Percentiles rank a stretch among this genome's conserved stretches.
These are phyloP conservation scores for Porodaedalea pini DNA, from an alignment of 1,284 basidiomycete species.

Conservation along the genomic window DNA sequence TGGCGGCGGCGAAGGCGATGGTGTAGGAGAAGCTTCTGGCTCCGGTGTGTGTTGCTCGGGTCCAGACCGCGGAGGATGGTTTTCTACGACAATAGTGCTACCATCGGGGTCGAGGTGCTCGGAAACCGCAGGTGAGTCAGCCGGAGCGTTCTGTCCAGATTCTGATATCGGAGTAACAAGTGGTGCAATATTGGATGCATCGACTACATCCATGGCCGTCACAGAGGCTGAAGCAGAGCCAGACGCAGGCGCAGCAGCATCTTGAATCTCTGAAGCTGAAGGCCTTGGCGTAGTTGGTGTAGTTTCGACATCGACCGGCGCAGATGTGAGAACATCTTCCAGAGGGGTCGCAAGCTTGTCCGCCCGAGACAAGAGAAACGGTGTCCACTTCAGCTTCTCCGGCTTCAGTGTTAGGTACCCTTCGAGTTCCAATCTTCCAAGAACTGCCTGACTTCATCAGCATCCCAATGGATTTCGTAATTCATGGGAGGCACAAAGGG, in stretches of 20 bases:
- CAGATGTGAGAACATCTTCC: conserved; percentile 24
- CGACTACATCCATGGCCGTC: background rate
- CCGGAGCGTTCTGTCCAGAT: background rate
- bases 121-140: background rate
- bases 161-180: background rate
- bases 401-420: conserved; percentile 76
- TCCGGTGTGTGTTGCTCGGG: background rate
- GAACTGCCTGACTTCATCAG: conserved; percentile 62
- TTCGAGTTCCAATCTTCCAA: conserved; percentile 75
- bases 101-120: background rate
- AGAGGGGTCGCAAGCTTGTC: conserved; percentile 33
- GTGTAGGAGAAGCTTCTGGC: conserved; percentile 1
- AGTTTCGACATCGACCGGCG: conserved; percentile 23
- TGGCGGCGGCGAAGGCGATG: conserved; percentile 13
- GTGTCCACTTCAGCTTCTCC: conserved; percentile 92
- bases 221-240: conserved; percentile 6
- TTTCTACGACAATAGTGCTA: background rate
- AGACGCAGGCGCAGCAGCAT: conserved; percentile 1
- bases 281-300: conserved; percentile 16
- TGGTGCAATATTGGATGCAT: background rate
- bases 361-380: conserved; percentile 74
- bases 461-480: conserved; percentile 79
- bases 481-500: conserved; percentile 67
- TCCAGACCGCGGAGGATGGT: background rate
- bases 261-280: too few species aligned